Base-by-base conservation (phyloP, 306 rosid species). In the Ceratonia siliqua region DNA sequence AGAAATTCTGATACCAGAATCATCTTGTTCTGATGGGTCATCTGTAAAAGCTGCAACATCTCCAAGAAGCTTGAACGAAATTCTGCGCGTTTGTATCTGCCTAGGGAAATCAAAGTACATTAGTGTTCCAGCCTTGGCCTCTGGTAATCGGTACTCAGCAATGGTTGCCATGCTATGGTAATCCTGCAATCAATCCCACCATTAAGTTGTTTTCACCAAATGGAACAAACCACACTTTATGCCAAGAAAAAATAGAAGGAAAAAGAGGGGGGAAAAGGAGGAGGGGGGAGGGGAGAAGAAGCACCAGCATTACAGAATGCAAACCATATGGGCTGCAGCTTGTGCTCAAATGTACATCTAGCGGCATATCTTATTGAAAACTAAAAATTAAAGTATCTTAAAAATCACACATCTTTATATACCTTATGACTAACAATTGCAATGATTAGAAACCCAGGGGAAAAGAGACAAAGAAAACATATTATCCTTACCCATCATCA, bases 51-150 rank as follows among this genome's bases (percentile, higher is more conserved):
- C 93, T 9, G 96, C 85, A 80, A 95, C 82, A 70, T 95, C 96
- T 81, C 99, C 99, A 17, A 90, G 78, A 57, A 95, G 89, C 81
- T 81, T 95, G 89, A 95, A 95, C 36, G 76, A 68, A 77, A 95
- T 79, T 75, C 88, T 82, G 62, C 91, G 88, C 22, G 92, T 85
- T 84, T 87, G 96, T 68, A 90, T 80, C 74, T 72, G 81, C 45
- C 81, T 72, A 25, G 96, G 86, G 79, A 95, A 90, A 80, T 95
- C 96, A n/a, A 95, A 95, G 93, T 95, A 95, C 91, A 95, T 66
- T 1, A 89, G 87, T 10, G 97, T 92, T 82, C 97, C 99, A 8
- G 81, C 83, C 89, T 81, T 92, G 5, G 90, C 89, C 84, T 95
- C 99, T 8, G 99, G 99, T 77, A 95, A 73, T 72, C 99, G 95